Evolutionary conservation across 2,329 filamentous ascomycete genomes (phyloP).

Genomic region (Penicillium sp.): DNA sequence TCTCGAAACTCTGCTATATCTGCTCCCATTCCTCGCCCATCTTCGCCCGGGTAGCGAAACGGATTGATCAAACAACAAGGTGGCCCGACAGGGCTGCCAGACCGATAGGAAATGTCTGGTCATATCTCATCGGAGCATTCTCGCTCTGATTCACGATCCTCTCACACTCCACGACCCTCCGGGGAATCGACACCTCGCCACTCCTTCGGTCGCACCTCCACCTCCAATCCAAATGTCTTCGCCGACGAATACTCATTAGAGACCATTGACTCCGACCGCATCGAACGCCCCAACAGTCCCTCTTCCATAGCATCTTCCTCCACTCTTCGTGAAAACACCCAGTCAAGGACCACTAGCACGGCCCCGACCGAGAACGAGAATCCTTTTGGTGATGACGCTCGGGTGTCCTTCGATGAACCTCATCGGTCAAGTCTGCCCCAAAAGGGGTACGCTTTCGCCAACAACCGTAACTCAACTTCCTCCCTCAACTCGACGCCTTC

Average conservation of each 20-base stretch:
- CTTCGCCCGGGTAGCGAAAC: slow-evolving; percentile 21
- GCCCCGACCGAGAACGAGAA: slow-evolving; percentile 29
- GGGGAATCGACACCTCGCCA: slow-evolving; percentile 30
- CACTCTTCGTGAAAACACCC: slow-evolving; percentile 30
- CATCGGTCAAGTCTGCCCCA: slow-evolving; percentile 37
- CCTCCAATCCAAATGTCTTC: slow-evolving; percentile 46
- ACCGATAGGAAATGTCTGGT: slow-evolving; percentile 38
- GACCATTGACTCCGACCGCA: slow-evolving; percentile 36
- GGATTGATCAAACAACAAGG: slow-evolving; percentile 32
- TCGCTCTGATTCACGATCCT: slow-evolving; percentile 35
- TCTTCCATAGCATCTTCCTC: slow-evolving; percentile 35
- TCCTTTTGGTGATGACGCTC: slow-evolving; percentile 38
- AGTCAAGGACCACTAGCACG: slow-evolving; percentile 25
- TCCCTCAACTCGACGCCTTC: slow-evolving; percentile 33
- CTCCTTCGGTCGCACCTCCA: slow-evolving; percentile 32
- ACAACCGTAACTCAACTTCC: slow-evolving; percentile 32
- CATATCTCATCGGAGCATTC: slow-evolving; percentile 37
- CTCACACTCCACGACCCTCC: slow-evolving; percentile 24
- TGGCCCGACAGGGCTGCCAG: slow-evolving; percentile 40
- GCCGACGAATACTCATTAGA: slow-evolving; percentile 50
- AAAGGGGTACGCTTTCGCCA: slow-evolving; percentile 29
- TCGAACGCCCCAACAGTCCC: slow-evolving; percentile 30
- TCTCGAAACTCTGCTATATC: neutral
- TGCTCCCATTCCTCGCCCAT: slow-evolving; percentile 4
- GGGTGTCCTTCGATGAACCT: slow-evolving; percentile 32